phyloP scores from a whole-genome alignment of 106 monocot species.

The Ottelia alismoides region DNA sequence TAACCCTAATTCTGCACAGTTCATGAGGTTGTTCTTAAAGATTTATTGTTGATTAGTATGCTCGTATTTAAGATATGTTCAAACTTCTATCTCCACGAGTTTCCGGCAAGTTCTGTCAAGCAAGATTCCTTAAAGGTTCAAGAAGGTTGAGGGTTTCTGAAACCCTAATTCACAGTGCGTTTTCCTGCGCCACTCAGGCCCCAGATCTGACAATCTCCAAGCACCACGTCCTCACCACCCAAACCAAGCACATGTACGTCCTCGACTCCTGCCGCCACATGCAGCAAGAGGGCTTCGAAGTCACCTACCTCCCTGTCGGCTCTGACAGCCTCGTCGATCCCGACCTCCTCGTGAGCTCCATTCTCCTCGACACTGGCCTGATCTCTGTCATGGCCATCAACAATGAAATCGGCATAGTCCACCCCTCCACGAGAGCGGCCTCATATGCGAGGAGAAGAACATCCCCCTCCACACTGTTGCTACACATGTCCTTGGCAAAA shows the following conservation, averaged over 20 bases:
- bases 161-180: too few species aligned
- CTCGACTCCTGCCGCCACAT: conserved; percentile 94
- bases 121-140: too few species aligned
- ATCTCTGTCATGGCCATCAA: conserved; percentile 96
- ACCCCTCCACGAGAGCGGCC: conserved; percentile 87
- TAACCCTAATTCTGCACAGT: too few species aligned
- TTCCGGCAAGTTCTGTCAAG: too few species aligned
- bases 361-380: conserved; percentile 81
- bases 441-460: conserved; percentile 64
- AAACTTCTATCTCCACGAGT: too few species aligned
- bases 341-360: conserved; percentile 35
- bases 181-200: conserved; percentile 96
- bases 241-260: conserved; percentile 99
- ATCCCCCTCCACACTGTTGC: conserved; percentile 84
- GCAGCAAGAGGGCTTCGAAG: conserved; percentile 91
- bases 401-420: conserved; percentile 96
- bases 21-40: too few species aligned
- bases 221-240: conserved; percentile 83
- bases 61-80: too few species aligned
- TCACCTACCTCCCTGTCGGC: conserved; percentile 83
- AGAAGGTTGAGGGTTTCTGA: too few species aligned
- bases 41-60: too few species aligned
- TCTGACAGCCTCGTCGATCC: conserved; percentile 74
- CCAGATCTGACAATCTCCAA: conserved; percentile 85
- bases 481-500: conserved; percentile 86